Conservation (phyloP, 306 rosid species). For the Cyclanthera cordifolia region DNA sequence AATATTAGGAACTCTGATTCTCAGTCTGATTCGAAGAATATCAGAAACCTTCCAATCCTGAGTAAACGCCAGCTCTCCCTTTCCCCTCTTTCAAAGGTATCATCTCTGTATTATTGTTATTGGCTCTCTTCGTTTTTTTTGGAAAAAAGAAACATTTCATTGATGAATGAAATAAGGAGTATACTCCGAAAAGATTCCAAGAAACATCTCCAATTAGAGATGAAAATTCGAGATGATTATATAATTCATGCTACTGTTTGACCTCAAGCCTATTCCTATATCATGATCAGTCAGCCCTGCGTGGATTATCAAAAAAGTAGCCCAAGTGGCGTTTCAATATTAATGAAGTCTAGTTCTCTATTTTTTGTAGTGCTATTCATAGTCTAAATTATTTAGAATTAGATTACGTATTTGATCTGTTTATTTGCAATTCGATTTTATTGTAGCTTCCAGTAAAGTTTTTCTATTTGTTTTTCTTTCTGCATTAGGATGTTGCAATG, state of each 20-base stretch:
- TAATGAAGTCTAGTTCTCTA: neutral
- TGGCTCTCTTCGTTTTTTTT: neutral
- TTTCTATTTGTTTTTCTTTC: neutral
- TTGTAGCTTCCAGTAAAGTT: conserved; percentile 2
- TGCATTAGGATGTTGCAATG: conserved; percentile 78
- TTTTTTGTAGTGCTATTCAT: neutral
- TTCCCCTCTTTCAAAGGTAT: conserved; percentile 13
- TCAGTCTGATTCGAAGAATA: conserved; percentile 11
- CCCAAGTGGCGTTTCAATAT: neutral
- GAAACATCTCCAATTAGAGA: too few relatives aligned
- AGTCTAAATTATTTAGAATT: neutral
- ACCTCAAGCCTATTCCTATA: too few relatives aligned
- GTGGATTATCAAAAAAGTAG: neutral
- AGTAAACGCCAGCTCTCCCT: conserved; percentile 6
- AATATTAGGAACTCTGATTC: conserved; percentile 8
- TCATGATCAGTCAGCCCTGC: neutral
- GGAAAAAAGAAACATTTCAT: too few relatives aligned
- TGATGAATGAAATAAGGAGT: too few relatives aligned
- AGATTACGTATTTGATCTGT: neutral
- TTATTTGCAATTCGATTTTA: neutral
- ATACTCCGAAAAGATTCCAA: too few relatives aligned
- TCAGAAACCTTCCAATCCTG: conserved; percentile 11
- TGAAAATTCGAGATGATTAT: neutral
- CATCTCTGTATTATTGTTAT: neutral
- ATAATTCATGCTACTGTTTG: neutral